Evolutionary conservation across 768 basidiomycete species (phyloP).

Genomic region (Leccinellum luteum): DNA sequence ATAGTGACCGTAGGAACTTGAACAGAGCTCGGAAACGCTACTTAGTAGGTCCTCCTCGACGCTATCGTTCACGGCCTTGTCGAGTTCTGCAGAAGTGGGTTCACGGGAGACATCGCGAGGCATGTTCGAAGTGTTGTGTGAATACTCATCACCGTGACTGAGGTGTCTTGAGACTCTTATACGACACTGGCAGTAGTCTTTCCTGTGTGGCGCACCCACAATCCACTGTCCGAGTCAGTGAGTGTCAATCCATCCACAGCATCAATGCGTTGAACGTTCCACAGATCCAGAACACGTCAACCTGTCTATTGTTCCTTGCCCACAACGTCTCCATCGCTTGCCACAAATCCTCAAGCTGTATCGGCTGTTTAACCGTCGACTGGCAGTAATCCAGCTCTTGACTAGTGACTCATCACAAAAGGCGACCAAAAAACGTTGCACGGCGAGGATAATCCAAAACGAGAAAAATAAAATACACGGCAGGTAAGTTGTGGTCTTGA

Average conservation of each 20-base stretch:
- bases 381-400: not conserved
- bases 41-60: not conserved
- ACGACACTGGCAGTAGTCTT: too few relatives aligned
- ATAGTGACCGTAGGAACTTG: not conserved
- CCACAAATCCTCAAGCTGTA: not conserved
- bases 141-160: not conserved
- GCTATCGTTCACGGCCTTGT: not conserved
- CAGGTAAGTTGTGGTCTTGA: too few relatives aligned
- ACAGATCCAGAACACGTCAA: not conserved
- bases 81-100: not conserved
- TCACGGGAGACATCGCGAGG: not conserved
- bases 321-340: not conserved
- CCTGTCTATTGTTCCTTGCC: not conserved
- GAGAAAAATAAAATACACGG: not conserved
- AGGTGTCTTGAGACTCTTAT: not conserved
- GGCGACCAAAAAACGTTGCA: not conserved
- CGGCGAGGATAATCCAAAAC: not conserved
- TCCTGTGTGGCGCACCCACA: not conserved
- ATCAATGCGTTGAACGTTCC: not conserved
- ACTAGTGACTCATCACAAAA: not conserved
- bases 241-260: not conserved
- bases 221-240: not conserved
- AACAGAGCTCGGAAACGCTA: not conserved
- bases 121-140: not conserved
- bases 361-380: not conserved